Evolutionary conservation across 164 flowering plant species (phyloP), one percentile per base, ranked within the genome.

Genomic region (Platanus orientalis): DNA sequence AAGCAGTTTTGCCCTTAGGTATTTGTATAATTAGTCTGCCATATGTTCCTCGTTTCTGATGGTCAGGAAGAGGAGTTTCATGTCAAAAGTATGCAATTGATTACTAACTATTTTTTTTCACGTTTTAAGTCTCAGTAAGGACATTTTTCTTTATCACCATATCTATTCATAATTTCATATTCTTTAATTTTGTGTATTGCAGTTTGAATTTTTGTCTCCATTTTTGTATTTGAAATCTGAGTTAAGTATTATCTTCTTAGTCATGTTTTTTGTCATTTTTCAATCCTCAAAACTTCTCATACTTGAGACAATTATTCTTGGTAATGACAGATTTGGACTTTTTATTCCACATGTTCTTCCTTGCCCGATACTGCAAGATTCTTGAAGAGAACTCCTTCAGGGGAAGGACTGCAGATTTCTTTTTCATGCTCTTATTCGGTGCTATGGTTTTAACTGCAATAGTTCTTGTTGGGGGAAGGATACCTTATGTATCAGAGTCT

Each of bases 361-460:
- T 92, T 57, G 96, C 97, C 42, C 89, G 99, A 51, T 95, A 95
- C 83, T 95, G 97, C 91, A 95, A 92, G 74, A 97, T 95, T 69
- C 99, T 95, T 56, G 99, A 95, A 74, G 99, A 95, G 80, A 95
- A 95, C 65, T 92, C 99, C 5, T 95, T 95, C 76, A 82, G 99
- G 78, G 97, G 99, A 68, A 84, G 88, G 76, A 92, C 99, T 7
- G 97, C 99, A 29, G 99, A 95, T 77, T 95, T 95, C 84, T 88
- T 95, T 75, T 95, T 89, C 75, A 95, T 95, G 99, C 92, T 95
- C 23, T 78, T 95, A 62, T 95, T 95, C 82, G 99, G 99, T n/a
- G 99, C 97, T 39, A 74, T 91, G 57, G 87, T 90, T 40, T 80
- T 95, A 54, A 95, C 97, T 45, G 90, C 86, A 32, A 90, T 84